Base-by-base conservation (phyloP, 1,139 yeast species). In the Hansenula sp. region DNA sequence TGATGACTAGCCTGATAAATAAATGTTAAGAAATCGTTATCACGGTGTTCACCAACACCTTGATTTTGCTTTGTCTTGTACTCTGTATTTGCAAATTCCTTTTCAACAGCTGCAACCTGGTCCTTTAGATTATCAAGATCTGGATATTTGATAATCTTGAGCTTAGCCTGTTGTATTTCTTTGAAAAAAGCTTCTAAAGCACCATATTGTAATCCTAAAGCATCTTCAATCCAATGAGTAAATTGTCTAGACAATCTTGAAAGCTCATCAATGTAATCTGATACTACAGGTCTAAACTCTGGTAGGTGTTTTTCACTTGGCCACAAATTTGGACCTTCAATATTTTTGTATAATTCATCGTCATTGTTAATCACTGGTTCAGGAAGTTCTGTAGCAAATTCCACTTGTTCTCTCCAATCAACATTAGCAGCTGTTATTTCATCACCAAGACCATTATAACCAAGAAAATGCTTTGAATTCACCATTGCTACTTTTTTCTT, bases 1-100 rank as follows among this genome's bases (percentile, higher is more conserved):
- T 73, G 74, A 34, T 67, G 62, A 0, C 77, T 68, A 2, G 74
- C 86, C 53, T 80, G 87, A 50, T 68, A 75, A 14, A 80, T 79
- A 52, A 71, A 76, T 0, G 86, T 79, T 34, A 80, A 53, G 49
- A 80, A 66, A 44, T 79, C 85, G n/a, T 81, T 75, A 52, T 81
- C 88, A 48, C 85, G 71, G 54, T 82, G 88, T 3, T 85, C 83
- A 1, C 89, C 88, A 28, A 76, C 80, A 2, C 88, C 86, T 55
- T 80, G 87, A 21, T 64, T 62, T 8, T 73, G 44, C 8, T 51
- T 52, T 3, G 52, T 47, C 5, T 33, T 44, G 34, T 45, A 44
- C 1, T 30, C 41, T 0, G 54, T 44, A 16, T 57, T 51, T 12
- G 59, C 46, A 16, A 56, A 56, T 20, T 49, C 53, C 3, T 46